These are phyloP conservation scores for Flaveria bidentis DNA, from an alignment of 129 eudicot species.

Conservation along the genomic window DNA sequence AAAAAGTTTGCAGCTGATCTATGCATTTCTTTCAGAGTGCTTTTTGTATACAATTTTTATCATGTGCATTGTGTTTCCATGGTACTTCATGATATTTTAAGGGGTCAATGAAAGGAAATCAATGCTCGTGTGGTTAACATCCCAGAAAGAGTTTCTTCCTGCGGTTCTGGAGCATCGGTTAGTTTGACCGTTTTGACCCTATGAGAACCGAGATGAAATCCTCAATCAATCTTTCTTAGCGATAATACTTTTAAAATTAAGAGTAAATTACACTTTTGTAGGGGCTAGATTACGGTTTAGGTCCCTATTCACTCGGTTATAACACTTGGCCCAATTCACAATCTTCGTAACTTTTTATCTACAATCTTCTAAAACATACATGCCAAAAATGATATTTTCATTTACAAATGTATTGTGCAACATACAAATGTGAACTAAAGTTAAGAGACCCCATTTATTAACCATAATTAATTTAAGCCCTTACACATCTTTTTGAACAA, in stretches of 20 bases:
- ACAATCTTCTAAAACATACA: background rate
- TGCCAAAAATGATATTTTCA: background rate
- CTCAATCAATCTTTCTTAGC: too few relatives aligned
- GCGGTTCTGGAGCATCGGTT: too few relatives aligned
- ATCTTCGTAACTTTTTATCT: too few relatives aligned
- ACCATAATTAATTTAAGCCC: slow-evolving; percentile 21
- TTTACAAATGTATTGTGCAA: background rate
- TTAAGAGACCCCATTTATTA: slow-evolving; percentile 4
- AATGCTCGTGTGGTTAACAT: background rate
- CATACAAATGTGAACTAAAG: background rate
- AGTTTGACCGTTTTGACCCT: background rate
- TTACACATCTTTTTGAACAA: slow-evolving; percentile 9
- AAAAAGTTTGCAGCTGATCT: slow-evolving; percentile 3
- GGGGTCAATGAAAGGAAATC: background rate
- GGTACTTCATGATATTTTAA: background rate
- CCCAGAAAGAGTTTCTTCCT: background rate
- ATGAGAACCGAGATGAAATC: too few relatives aligned
- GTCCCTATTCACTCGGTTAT: background rate
- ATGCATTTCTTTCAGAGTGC: slow-evolving; percentile 5
- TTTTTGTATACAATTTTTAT: slow-evolving; percentile 15
- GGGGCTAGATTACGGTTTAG: too few relatives aligned
- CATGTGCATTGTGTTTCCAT: slow-evolving; percentile 14
- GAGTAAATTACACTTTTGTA: too few relatives aligned
- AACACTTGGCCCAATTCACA: background rate
- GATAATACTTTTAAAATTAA: too few relatives aligned